These are phyloP conservation scores for barley (Hordeum vulgare) DNA, from an alignment of 176 grass and related monocot genomes.

Conservation along the genomic window DNA sequence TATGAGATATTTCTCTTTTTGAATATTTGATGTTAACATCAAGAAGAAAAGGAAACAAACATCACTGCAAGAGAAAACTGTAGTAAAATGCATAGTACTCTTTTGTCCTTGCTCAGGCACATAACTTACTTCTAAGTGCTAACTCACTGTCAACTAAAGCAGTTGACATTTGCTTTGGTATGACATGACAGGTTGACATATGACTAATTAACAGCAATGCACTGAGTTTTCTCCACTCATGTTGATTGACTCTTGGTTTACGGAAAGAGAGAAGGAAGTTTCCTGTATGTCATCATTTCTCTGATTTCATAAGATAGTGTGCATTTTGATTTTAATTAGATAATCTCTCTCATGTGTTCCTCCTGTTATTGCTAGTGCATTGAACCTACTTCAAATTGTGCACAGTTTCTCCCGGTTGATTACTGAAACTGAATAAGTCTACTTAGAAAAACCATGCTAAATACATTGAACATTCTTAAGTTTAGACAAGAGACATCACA, in stretches of 20 bases:
- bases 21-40: neutral
- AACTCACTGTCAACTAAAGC: slow-evolving; percentile 19
- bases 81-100: neutral
- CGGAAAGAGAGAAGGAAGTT: slow-evolving; percentile 15
- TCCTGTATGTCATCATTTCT: neutral
- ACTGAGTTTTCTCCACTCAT: slow-evolving; percentile 11
- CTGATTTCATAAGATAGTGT: slow-evolving; percentile 11
- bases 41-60: slow-evolving; percentile 5
- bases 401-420: neutral
- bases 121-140: slow-evolving; percentile 26
- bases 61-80: neutral
- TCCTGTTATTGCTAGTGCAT: slow-evolving; percentile 22
- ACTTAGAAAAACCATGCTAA: slow-evolving; percentile 18
- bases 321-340: neutral
- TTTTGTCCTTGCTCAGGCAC: slow-evolving; percentile 27
- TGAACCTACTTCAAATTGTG: slow-evolving; percentile 22
- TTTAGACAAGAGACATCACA: slow-evolving; percentile 24
- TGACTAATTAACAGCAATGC: neutral
- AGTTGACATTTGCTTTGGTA: slow-evolving; percentile 43
- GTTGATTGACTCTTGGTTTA: slow-evolving; percentile 17
- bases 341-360: slow-evolving; percentile 9
- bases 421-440: slow-evolving; percentile 17
- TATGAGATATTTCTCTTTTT: neutral
- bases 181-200: neutral
- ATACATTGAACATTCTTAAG: slow-evolving; percentile 18